A percentile compares a stretch with the other conserved stretches of the same genome.
Evolutionary conservation across 257 asterid genomes (phyloP).

Genomic region (Salvia splendens): DNA sequence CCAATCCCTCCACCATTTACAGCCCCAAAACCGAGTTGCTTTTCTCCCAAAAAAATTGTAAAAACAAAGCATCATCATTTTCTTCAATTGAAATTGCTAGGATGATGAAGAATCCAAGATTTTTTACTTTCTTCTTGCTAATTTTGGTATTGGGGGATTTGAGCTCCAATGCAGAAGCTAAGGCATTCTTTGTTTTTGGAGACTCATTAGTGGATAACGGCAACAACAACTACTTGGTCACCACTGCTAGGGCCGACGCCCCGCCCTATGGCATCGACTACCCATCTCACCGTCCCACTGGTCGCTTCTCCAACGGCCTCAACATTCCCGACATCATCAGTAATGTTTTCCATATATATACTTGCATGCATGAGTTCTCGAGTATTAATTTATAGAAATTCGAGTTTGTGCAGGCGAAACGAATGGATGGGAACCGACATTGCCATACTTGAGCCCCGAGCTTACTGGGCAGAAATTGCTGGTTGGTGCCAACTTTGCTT

Average conservation of each 20-base stretch:
- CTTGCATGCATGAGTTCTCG: too few relatives aligned
- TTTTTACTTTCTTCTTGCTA: conserved; percentile 22
- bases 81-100: conserved; percentile 28
- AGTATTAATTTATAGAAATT: neutral
- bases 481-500: conserved; percentile 88
- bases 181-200: conserved; percentile 73
- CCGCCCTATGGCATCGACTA: conserved; percentile 81
- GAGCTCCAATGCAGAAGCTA: conserved; percentile 30
- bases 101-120: conserved; percentile 2
- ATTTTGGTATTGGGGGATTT: conserved; percentile 19
- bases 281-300: conserved; percentile 68
- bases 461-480: conserved; percentile 54
- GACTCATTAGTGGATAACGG: conserved; percentile 81
- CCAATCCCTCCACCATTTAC: conserved; percentile 32
- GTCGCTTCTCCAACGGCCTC: conserved; percentile 77
- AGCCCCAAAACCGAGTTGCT: conserved; percentile 5
- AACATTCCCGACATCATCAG: conserved; percentile 74
- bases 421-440: conserved; percentile 58
- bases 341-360: conserved; percentile 23
- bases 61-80: neutral
- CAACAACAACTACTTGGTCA: conserved; percentile 64
- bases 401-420: conserved; percentile 49
- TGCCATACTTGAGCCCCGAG: conserved; percentile 71
- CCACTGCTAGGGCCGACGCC: conserved; percentile 73
- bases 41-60: too few relatives aligned